Base-by-base conservation (phyloP, 208 protist genomes). In the Trypanosoma scelopori region DNA sequence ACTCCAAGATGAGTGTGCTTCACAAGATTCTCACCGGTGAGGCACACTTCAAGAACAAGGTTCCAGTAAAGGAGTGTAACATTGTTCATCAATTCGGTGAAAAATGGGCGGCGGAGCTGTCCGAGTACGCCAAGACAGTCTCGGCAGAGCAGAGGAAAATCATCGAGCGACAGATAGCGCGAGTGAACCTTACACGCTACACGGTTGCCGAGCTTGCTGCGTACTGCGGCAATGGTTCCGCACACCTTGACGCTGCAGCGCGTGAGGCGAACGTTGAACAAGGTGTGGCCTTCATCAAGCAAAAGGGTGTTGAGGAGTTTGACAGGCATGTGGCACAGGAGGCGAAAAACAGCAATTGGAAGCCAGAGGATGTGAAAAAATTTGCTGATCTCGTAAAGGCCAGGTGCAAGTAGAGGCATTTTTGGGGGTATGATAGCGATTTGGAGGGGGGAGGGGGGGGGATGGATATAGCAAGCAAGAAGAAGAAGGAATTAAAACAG, bases 1-100 rank as follows among this genome's bases (percentile, higher is more conserved):
- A 84, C 41, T 22, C 71, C 46, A 93, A 93, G 75, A 91, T 94
- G 85, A n/a, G 60, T 9, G 47, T 84, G 4, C 78, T 96, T 35
- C 81, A 94, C 76, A 96, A 94, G 78, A 69, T 96, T 28, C 78
- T 96, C 35, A 93, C 52, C 5, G 91, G 91, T 25, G 91, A 96
- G 80, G 51, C 70, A 28, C 70, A 83, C 61, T 93, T 96, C 76
- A 88, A 89, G 57, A 93, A 93, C 79, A 89, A 92, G 63, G 72
- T 63, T 9, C 83, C 81, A 11, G 67, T 96, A 56, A 96, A 96
- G 85, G 84, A 64, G 43, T 91, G 84, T 81, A 91, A 92, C 73
- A 82, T 96, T 39, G 83, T 87, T 66, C 80, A 91, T 76, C 89
- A 93, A 75, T 96, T 96, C 50, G 91, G 91, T 41, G 73, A 84